Evolutionary conservation across 2,329 filamentous ascomycete species (phyloP).

Genomic region (Curvularia eragrostidis): DNA sequence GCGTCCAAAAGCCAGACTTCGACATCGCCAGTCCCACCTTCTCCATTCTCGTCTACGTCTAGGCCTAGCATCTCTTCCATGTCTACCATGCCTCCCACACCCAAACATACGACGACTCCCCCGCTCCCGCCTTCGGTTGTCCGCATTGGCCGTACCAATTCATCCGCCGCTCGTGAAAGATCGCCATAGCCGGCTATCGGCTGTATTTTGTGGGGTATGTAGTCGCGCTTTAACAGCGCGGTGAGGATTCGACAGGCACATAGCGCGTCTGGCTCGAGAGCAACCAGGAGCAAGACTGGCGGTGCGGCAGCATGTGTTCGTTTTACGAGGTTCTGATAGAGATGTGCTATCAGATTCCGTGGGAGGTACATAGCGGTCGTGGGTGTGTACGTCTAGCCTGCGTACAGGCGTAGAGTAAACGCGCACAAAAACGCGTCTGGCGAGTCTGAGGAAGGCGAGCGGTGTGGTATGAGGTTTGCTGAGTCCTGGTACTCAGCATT

Average conservation of each 20-base stretch:
- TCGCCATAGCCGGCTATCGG: slow-evolving; percentile 93
- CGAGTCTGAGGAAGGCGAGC: slow-evolving; percentile 21
- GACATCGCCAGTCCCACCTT: slow-evolving; percentile 74
- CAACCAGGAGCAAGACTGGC: slow-evolving; percentile 88
- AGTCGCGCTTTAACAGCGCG: slow-evolving; percentile 92
- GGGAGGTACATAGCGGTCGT: slow-evolving; percentile 82
- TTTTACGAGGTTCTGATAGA: slow-evolving; percentile 87
- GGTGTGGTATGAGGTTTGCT: slow-evolving; percentile 25
- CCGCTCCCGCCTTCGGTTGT: slow-evolving; percentile 82
- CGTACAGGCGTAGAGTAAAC: slow-evolving; percentile 23
- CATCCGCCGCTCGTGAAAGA: slow-evolving; percentile 77
- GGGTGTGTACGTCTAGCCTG: slow-evolving; percentile 23
- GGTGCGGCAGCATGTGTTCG: slow-evolving; percentile 89
- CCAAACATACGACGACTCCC: slow-evolving; percentile 88
- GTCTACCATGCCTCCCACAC: slow-evolving; percentile 90
- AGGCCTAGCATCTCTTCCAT: slow-evolving; percentile 80
- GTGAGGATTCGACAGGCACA: slow-evolving; percentile 96
- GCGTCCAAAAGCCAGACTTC: slow-evolving; percentile 96
- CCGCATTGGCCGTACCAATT: slow-evolving; percentile 86
- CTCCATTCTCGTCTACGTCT: slow-evolving; percentile 69
- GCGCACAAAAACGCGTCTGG: slow-evolving; percentile 38
- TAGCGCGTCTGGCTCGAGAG: slow-evolving; percentile 92
- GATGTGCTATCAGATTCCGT: slow-evolving; percentile 83
- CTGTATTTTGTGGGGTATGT: slow-evolving; percentile 96
- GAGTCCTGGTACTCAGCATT: slow-evolving; percentile 18